A percentile compares a stretch with the other conserved stretches of the same genome.
phyloP scores from a whole-genome alignment of 306 rosid genomes.

The cucumber (Cucumis sativus) region DNA sequence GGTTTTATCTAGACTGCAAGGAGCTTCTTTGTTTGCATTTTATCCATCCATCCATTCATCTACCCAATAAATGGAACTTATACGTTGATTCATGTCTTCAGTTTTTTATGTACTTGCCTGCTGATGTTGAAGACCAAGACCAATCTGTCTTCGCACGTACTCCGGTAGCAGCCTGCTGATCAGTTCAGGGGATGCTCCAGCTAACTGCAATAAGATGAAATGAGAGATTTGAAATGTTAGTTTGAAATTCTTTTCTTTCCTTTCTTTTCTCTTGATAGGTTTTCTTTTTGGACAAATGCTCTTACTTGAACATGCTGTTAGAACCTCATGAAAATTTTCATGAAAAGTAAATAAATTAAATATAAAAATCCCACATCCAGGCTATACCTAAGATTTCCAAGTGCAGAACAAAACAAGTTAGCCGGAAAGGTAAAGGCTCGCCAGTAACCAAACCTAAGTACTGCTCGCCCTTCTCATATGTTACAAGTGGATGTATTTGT shows the following conservation, averaged over 20 bases:
- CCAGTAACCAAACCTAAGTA: background rate
- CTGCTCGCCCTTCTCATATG: background rate
- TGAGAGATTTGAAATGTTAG: background rate
- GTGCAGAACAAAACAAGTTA: background rate
- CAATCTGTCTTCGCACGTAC: constrained; percentile 55
- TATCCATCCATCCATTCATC: constrained; percentile 11
- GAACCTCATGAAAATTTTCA: background rate
- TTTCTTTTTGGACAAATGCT: background rate
- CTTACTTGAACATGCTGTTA: background rate
- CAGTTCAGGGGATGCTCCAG: constrained; percentile 71
- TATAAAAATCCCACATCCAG: background rate
- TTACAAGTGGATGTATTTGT: background rate
- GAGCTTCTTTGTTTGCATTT: constrained; percentile 22
- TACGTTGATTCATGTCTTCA: constrained; percentile 28
- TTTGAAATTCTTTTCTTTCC: background rate
- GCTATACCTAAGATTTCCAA: background rate
- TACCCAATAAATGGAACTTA: background rate
- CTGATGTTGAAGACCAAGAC: constrained; percentile 41
- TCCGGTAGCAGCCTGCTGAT: constrained; percentile 80
- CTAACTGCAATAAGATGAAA: constrained; percentile 33
- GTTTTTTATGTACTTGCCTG: constrained; percentile 44
- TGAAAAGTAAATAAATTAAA: background rate
- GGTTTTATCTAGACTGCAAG: constrained; percentile 24
- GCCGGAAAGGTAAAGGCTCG: background rate
- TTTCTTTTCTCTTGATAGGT: background rate